Conservation (phyloP, 2,329 filamentous ascomycete genomes). For the Paraphaeosphaeria minitans region DNA sequence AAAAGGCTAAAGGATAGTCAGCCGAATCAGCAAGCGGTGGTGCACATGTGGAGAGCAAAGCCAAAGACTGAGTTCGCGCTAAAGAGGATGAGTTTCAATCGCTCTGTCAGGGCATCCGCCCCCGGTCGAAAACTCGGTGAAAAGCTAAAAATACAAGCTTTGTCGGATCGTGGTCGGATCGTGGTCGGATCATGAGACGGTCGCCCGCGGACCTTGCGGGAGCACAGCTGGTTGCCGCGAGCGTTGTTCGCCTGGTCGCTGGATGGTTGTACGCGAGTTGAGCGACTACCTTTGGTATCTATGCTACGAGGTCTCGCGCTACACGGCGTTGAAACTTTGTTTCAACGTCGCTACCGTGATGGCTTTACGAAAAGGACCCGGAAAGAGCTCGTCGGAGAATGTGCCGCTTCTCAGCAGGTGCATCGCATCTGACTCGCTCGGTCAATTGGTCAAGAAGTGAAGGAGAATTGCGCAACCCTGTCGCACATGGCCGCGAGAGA, state of each 20-base stretch:
- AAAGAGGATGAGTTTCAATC: conserved; percentile 3
- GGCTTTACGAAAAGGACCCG: neutral
- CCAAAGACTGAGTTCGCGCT: conserved; percentile 1
- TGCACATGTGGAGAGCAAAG: neutral
- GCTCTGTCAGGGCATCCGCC: conserved; percentile 3
- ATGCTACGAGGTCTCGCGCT: neutral
- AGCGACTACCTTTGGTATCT: neutral
- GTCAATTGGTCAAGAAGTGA: neutral
- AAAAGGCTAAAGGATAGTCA: neutral
- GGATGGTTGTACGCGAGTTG: neutral
- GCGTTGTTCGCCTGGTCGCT: neutral
- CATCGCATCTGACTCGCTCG: neutral
- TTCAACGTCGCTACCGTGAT: conserved; percentile 1
- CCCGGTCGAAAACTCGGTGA: conserved; percentile 2
- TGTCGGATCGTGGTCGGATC: conserved; percentile 3
- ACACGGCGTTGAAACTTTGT: conserved; percentile 1
- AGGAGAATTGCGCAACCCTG: conserved; percentile 3
- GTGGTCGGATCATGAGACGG: conserved; percentile 1
- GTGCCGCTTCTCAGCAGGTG: neutral
- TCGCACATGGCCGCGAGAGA: conserved; percentile 3
- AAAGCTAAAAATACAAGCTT: conserved; percentile 2
- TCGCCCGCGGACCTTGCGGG: neutral
- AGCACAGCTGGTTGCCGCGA: conserved; percentile 2
- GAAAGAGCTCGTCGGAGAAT: neutral
- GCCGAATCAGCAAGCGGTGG: conserved; percentile 1